Conservation (phyloP, 352 stramenopile species). For the Phytophthora quininea region DNA sequence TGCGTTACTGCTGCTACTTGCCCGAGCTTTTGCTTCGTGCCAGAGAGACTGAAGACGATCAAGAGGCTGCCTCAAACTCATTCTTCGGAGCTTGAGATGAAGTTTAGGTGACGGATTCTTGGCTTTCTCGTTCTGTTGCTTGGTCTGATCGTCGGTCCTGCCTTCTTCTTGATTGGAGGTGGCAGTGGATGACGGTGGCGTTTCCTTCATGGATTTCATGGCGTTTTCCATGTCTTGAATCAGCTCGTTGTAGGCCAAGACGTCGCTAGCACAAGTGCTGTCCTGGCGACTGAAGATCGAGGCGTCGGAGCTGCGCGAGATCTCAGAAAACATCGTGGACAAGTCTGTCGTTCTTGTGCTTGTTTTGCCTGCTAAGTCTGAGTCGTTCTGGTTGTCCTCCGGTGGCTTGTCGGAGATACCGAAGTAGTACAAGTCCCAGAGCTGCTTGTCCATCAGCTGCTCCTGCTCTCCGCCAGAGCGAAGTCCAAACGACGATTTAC, state of each 20-base stretch:
- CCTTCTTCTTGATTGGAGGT: slow-evolving; percentile 25
- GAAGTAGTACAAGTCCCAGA: slow-evolving; percentile 62
- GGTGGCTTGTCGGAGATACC: slow-evolving; percentile 50
- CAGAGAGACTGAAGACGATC: slow-evolving; percentile 34
- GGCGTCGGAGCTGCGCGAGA: slow-evolving; percentile 32
- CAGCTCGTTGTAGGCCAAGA: slow-evolving; percentile 65
- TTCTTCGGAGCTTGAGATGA: slow-evolving; percentile 28
- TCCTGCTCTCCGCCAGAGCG: slow-evolving; percentile 31
- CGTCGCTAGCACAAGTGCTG: slow-evolving; percentile 64
- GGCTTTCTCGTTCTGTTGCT: background rate
- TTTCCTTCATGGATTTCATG: slow-evolving; percentile 30
- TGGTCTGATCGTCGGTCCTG: slow-evolving; percentile 14
- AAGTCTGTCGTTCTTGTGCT: slow-evolving; percentile 29
- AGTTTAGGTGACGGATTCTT: slow-evolving; percentile 30
- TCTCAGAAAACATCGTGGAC: slow-evolving; percentile 29
- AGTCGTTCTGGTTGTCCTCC: background rate
- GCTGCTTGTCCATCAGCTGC: slow-evolving; percentile 57
- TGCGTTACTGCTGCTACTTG: slow-evolving; percentile 25
- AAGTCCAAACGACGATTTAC: slow-evolving; percentile 17
- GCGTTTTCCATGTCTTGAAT: slow-evolving; percentile 67
- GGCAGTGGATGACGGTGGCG: slow-evolving; percentile 9
- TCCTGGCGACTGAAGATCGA: slow-evolving; percentile 52
- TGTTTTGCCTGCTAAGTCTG: slow-evolving; percentile 1
- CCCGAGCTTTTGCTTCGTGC: slow-evolving; percentile 27
- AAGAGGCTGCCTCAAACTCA: slow-evolving; percentile 28